These are phyloP conservation scores for Periglandula ipomoeae DNA, from an alignment of 2,329 filamentous ascomycete genomes.

Conservation along the genomic window DNA sequence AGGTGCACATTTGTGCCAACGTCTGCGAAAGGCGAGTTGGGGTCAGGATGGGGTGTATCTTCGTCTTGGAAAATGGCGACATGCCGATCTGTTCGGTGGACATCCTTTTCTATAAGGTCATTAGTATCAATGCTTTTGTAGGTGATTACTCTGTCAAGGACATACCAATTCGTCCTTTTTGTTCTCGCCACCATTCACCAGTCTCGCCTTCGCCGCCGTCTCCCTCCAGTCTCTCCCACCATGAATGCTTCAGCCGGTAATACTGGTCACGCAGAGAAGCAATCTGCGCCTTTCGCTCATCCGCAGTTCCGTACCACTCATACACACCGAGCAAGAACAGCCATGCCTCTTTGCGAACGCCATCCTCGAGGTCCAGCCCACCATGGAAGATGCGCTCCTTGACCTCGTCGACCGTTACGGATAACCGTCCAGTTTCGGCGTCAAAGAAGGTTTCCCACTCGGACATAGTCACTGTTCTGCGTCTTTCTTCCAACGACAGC, in stretches of 20 bases:
- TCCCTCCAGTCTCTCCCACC: conserved; percentile 92
- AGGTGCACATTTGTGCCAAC: conserved; percentile 93
- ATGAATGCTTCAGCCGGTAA: conserved; percentile 82
- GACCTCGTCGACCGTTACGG: conserved; percentile 79
- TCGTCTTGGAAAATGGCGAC: conserved; percentile 95
- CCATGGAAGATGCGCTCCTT: conserved; percentile 98
- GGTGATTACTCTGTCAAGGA: no score
- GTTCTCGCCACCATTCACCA: conserved; percentile 94
- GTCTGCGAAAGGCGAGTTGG: conserved; percentile 87
- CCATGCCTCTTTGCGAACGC: conserved; percentile 94
- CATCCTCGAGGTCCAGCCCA: conserved; percentile 78
- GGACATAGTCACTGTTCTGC: conserved; percentile 66
- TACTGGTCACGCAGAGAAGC: conserved; percentile 89
- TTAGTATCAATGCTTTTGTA: no score
- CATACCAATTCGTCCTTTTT: conserved; percentile 82
- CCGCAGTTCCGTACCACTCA: conserved; percentile 81
- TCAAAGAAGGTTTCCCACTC: conserved; percentile 96
- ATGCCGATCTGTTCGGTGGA: conserved; percentile 90
- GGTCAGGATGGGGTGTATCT: conserved; percentile 92
- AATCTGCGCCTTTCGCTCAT: conserved; percentile 74
- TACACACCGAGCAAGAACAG: conserved; percentile 86
- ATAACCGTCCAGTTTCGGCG: conserved; percentile 58
- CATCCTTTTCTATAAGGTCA: conserved; percentile 74
- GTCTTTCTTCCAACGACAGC: conserved; percentile 65
- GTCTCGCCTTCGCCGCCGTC: conserved; percentile 70